Evolutionary conservation across 768 basidiomycete genomes (phyloP), one percentile per base, ranked within the genome.

Genomic region (Lactifluus hygrophoroides): DNA sequence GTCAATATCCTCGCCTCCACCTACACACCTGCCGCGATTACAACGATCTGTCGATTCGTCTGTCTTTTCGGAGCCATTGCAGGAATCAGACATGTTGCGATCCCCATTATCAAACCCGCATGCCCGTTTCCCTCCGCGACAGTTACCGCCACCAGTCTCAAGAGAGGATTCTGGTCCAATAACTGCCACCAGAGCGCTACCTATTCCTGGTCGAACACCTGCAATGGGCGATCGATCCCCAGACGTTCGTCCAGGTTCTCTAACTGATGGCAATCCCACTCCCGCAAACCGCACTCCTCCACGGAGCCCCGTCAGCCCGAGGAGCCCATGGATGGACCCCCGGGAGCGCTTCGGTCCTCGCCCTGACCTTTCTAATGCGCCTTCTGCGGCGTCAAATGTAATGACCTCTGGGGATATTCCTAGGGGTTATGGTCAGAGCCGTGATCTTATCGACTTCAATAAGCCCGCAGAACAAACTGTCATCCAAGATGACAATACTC

Each of bases 251-350:
- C 45, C 51, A 21, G 32, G 62, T 37, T 51, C 54, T 27, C 37
- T 64, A 11, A 45, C 21, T 37, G 56, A 53, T 30, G 32, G 37
- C 9, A 51, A 35, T 47, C 25, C 37, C 30, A 51, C 43, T 23
- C 23, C 61, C 10, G 48, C 35, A 9, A 54, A 53, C 17, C 57
- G 57, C 23, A 57, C 77, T 11, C 82, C 85, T 27, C 83, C 85
- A 48, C 80, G 79, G 37, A 87, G 85, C 47, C 86, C 86, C 11
- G 73, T 80, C 53, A 83, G 78, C 60, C 77, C 80, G 42, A 70
- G 71, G 43, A 78, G 77, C 52, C 79, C 77, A 8, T 71, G 73
- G 28, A 69, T 71, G 50, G 64, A 68, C n/a, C 62, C 72, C 14
- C 72, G 72, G 37, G 67, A 76, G 30, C 71, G 68, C 60, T 60